These are phyloP conservation scores for Gnomoniopsis sp. DNA, from an alignment of 2,329 filamentous ascomycete species.

Conservation along the genomic window DNA sequence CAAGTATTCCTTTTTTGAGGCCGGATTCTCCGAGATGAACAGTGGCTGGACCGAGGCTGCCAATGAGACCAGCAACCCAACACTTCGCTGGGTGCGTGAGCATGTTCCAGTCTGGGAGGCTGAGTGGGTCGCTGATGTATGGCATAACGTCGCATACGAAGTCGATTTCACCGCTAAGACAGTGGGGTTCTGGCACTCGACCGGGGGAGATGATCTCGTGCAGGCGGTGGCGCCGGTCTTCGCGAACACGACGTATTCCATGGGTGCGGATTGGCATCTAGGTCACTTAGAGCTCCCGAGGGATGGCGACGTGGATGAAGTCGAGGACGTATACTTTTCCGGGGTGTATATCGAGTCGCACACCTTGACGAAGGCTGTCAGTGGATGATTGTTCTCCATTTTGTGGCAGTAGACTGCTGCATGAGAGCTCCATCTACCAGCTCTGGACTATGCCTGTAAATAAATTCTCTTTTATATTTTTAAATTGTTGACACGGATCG, in stretches of 20 bases:
- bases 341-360: conserved; percentile 68
- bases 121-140: conserved; percentile 58
- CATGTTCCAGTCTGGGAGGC: conserved; percentile 61
- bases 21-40: conserved; percentile 73
- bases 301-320: conserved; percentile 47
- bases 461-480: too few species aligned
- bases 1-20: conserved; percentile 62
- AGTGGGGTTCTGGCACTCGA: conserved; percentile 69
- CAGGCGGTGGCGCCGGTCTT: conserved; percentile 57
- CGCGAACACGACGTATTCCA: conserved; percentile 56
- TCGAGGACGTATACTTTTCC: conserved; percentile 69
- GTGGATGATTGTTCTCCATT: not conserved
- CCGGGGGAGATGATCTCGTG: conserved; percentile 53
- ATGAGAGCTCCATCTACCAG: too few species aligned
- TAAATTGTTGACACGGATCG: too few species aligned
- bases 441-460: too few species aligned
- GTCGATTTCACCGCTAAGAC: conserved; percentile 63
- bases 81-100: conserved; percentile 63
- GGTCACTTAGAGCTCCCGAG: conserved; percentile 65
- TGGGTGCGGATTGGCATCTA: conserved; percentile 71
- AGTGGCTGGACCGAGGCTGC: conserved; percentile 57
- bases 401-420: too few species aligned
- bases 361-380: conserved; percentile 1
- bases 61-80: conserved; percentile 41
- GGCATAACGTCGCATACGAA: conserved; percentile 75